These are phyloP conservation scores for Bolboschoenoplectus hybrid DNA, from an alignment of 202 grass and related monocot species.

Conservation along the genomic window DNA sequence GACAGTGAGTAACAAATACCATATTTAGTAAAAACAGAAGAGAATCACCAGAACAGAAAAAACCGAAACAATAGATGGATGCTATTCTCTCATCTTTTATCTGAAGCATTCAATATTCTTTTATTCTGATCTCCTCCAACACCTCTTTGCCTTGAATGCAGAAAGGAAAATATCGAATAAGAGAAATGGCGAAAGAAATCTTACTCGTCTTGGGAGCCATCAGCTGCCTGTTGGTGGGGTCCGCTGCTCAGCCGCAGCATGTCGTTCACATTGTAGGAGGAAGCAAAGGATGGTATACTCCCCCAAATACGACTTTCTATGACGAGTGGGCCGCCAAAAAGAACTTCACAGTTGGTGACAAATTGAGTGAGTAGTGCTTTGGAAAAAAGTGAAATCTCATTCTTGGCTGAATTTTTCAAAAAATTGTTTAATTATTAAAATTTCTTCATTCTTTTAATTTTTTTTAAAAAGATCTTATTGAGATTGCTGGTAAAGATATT, in stretches of 20 bases:
- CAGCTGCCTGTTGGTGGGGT: conserved; percentile 53
- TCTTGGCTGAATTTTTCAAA: background rate
- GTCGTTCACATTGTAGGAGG: conserved; percentile 93
- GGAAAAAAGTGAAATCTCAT: background rate
- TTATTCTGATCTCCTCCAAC: conserved; percentile 32
- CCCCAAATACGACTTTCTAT: conserved; percentile 77
- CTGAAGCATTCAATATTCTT: background rate
- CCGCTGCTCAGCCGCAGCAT: conserved; percentile 54
- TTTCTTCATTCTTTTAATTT: background rate
- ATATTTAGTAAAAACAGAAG: conserved; percentile 34
- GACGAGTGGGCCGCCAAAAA: conserved; percentile 57
- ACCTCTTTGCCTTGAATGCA: conserved; percentile 6
- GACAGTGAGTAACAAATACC: background rate
- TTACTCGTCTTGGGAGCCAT: conserved; percentile 47
- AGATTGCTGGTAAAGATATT: background rate
- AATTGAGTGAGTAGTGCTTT: conserved; percentile 54
- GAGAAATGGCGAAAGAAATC: conserved; percentile 33
- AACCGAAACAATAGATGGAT: conserved; percentile 2
- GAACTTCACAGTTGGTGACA: conserved; percentile 70
- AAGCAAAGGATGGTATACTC: conserved; percentile 74
- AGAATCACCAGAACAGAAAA: conserved; percentile 7
- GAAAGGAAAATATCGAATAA: background rate
- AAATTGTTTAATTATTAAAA: background rate
- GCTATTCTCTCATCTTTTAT: conserved; percentile 25
- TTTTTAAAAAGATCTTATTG: background rate